phyloP scores from a whole-genome alignment of 169 alveolate species.

The Plasmodium vivax region DNA sequence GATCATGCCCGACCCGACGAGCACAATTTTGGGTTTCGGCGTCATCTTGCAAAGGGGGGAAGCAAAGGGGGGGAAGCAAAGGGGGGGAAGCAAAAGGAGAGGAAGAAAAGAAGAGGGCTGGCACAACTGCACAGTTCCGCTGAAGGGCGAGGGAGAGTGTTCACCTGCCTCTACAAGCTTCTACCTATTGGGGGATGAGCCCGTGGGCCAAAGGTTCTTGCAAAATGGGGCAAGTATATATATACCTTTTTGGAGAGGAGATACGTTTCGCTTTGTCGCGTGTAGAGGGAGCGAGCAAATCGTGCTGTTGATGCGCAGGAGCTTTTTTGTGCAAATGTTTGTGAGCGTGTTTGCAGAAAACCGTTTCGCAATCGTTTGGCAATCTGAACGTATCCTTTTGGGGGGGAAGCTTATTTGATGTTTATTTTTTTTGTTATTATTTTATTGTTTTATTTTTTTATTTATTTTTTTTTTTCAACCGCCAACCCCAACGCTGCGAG shows the following conservation, averaged over 20 bases:
- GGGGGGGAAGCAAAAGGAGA: background rate
- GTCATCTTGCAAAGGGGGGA: background rate
- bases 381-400: no score
- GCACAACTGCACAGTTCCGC: no score
- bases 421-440: no score
- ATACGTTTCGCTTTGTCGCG: background rate
- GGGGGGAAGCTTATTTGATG: no score
- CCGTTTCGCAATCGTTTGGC: background rate
- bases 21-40: conserved; percentile 81
- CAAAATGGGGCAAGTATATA: no score
- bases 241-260: background rate
- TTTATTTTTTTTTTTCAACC: no score
- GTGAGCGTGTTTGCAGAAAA: background rate
- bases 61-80: background rate
- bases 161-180: background rate
- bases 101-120: no score
- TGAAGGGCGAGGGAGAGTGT: background rate
- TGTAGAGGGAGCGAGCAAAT: background rate
- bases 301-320: background rate
- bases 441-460: no score
- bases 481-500: no score
- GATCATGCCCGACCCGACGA: conserved; percentile 88
- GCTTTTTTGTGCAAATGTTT: background rate
- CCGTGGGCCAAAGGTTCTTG: background rate
- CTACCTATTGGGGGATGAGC: background rate